Evolutionary conservation across 2,329 filamentous ascomycete species (phyloP).

Genomic region (Endothia cerciana): DNA sequence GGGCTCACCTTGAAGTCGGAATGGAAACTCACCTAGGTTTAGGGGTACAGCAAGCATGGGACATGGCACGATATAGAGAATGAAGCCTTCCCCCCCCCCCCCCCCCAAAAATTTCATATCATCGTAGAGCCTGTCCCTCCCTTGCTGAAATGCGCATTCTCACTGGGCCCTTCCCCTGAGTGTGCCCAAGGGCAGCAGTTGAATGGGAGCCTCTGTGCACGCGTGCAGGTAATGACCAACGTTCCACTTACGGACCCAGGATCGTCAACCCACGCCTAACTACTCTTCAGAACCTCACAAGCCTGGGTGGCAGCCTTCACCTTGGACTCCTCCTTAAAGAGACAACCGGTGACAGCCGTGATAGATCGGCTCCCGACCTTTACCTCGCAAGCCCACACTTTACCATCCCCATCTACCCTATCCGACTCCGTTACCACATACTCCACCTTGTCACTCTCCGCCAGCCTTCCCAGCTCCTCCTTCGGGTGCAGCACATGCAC

Average conservation of each 20-base stretch:
- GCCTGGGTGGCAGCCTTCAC: conserved; percentile 59
- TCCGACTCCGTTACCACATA: conserved; percentile 51
- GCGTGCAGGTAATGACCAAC: no score
- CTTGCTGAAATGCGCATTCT: neutral
- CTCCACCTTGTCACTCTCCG: conserved; percentile 53
- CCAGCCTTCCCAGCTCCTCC: conserved; percentile 66
- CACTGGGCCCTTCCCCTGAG: neutral
- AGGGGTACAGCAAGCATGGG: no score
- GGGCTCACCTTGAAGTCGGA: no score
- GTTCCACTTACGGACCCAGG: neutral
- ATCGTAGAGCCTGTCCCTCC: no score
- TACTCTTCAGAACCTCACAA: conserved; percentile 40
- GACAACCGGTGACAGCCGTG: conserved; percentile 49
- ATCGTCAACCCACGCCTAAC: neutral
- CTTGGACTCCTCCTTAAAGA: conserved; percentile 56
- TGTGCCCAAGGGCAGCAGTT: no score
- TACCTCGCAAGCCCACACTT: conserved; percentile 50
- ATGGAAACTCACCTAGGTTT: no score
- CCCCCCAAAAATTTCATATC: no score
- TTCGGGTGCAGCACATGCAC: conserved; percentile 69
- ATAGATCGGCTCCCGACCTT: conserved; percentile 52
- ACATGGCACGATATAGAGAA: no score
- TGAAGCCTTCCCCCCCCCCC: no score
- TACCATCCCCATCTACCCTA: conserved; percentile 29
- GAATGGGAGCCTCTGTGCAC: no score